Conservation (phyloP, 148 eudicot species). For the Arctostaphylos glauca region DNA sequence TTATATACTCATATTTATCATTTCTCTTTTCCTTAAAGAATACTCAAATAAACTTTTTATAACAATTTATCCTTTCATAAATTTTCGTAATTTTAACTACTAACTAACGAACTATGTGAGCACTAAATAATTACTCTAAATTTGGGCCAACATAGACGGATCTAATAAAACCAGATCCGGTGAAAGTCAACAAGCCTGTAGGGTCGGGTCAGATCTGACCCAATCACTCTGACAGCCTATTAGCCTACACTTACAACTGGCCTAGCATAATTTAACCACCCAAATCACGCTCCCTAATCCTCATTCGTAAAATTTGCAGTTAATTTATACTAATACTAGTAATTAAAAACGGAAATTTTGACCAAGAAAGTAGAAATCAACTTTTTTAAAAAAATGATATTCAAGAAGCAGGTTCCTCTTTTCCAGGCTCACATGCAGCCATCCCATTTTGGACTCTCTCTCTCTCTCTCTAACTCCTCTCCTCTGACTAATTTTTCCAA, state of each 20-base stretch:
- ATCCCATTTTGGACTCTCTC: slow-evolving; percentile 7
- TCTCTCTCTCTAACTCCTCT: background rate
- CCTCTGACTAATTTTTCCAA: background rate
- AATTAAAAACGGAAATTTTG: slow-evolving; percentile 15
- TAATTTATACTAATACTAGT: background rate
- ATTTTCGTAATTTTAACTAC: no score
- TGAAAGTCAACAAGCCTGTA: background rate
- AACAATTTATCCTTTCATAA: no score
- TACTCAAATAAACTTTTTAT: no score
- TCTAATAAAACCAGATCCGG: background rate
- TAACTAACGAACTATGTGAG: no score
- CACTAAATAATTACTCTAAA: no score
- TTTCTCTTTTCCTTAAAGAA: no score
- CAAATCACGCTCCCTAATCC: background rate
- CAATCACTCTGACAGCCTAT: background rate
- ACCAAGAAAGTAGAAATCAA: background rate
- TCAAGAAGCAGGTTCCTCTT: slow-evolving; percentile 19
- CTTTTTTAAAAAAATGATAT: slow-evolving; percentile 1
- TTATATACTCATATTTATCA: no score
- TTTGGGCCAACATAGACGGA: background rate
- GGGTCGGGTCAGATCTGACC: background rate
- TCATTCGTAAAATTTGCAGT: background rate
- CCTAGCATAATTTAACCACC: background rate
- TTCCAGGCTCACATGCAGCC: slow-evolving; percentile 31
- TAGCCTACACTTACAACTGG: background rate